phyloP scores from a whole-genome alignment of 1,139 yeast species.

The Suhomyces bolitotheri region DNA sequence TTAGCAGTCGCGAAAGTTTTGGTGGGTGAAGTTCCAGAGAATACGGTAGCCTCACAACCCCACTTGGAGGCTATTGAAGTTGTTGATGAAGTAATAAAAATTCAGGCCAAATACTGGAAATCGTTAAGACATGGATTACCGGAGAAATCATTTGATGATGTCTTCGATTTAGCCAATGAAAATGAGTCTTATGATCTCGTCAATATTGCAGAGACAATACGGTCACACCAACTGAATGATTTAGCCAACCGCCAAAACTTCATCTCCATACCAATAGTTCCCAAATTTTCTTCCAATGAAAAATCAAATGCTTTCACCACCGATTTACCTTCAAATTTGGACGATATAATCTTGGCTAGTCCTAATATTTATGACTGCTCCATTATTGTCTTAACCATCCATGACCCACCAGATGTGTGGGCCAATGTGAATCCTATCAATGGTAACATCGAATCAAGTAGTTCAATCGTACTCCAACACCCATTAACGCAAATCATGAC shows the following conservation, averaged over 20 bases:
- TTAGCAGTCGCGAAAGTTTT: constrained; percentile 88
- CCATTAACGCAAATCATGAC: constrained; percentile 43
- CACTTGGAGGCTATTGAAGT: constrained; percentile 79
- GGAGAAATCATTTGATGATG: constrained; percentile 39
- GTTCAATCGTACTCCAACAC: constrained; percentile 61
- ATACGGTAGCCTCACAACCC: constrained; percentile 59
- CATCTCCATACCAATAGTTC: constrained; percentile 67
- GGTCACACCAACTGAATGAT: constrained; percentile 65
- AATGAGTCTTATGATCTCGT: constrained; percentile 38
- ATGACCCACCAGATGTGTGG: constrained; percentile 94
- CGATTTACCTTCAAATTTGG: constrained; percentile 51
- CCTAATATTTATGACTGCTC: constrained; percentile 66
- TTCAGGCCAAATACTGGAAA: constrained; percentile 88
- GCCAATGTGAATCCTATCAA: constrained; percentile 78
- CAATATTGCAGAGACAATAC: constrained; percentile 67
- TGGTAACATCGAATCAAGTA: constrained; percentile 73
- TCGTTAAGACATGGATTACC: constrained; percentile 73
- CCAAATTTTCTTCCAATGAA: constrained; percentile 23
- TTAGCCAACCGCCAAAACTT: constrained; percentile 59
- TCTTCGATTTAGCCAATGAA: constrained; percentile 34
- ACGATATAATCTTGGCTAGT: constrained; percentile 75
- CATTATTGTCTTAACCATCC: constrained; percentile 69
- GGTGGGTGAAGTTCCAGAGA: constrained; percentile 94
- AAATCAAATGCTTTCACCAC: constrained; percentile 33
- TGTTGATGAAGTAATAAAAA: constrained; percentile 77